Evolutionary conservation across 352 stramenopile species (phyloP), one percentile per base, ranked within the genome.

Genomic region (Phytophthora colocasiae): DNA sequence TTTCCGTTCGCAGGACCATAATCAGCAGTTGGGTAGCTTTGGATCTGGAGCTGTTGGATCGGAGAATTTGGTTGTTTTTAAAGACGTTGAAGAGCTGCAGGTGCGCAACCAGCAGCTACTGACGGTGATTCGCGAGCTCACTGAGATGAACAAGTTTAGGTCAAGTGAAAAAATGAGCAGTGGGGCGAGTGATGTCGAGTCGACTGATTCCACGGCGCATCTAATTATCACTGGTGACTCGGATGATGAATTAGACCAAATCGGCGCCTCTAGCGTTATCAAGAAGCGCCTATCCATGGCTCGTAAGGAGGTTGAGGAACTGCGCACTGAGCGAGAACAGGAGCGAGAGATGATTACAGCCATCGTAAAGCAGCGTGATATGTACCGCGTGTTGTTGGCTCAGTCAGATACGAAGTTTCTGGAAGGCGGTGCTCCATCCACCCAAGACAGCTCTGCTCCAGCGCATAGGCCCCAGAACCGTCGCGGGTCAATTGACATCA

Each of bases 341-440:
- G 82, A 92, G 39, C 80, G 87, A 14, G 85, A 98, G 55, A 90
- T 98, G 69, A 95, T 98, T 9, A 75, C 82, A 14, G 90, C 85
- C 3, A 98, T 99, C 56, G 94, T 98, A 9, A 95, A 98, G 67
- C 97, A 99, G 70, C 90, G 97, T 22, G 96, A 99, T 79, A 94
- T 99, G 73, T 99, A 99, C 66, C 89, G 93, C 38, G 89, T 97
- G 24, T 77, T 99, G 17, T 72, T 98, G 10, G 85, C 88, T 2
- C 93, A 98, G 36, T 89, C 94, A 19, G 93, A 98, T 71, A 90
- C 75, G 11, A 82, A 86, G 36, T 92, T 87, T 44, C 10, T 81
- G 11, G 74, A 83, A 41, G 67, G 55, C 8, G 53, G 46, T 17
- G 40, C 58, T 31, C 11, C 49, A 53, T 9, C 38, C 49, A 38